phyloP scores from a whole-genome alignment of 2,329 filamentous ascomycete genomes.

The Cercospora sesami region DNA sequence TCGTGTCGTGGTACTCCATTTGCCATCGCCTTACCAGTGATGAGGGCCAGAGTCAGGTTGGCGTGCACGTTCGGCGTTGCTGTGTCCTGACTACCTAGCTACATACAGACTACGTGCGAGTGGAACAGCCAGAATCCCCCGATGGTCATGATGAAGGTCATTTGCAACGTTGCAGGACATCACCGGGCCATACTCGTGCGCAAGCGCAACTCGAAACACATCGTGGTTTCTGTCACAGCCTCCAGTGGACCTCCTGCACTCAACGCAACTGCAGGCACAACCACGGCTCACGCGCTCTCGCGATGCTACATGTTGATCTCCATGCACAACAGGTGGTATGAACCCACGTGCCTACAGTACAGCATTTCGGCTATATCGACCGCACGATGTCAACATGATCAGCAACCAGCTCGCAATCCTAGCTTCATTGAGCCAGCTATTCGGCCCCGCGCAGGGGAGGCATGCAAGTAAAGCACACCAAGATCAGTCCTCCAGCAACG shows the following conservation, averaged over 20 bases:
- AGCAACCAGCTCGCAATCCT: slow-evolving; percentile 4
- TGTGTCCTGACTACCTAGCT: background rate
- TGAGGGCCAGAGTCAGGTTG: background rate
- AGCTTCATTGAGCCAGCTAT: slow-evolving; percentile 3
- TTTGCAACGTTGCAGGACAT: background rate
- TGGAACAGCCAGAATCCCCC: background rate
- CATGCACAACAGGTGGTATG: background rate
- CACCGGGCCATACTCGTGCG: background rate
- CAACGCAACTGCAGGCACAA: background rate
- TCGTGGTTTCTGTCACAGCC: background rate
- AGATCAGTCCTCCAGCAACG: slow-evolving; percentile 1
- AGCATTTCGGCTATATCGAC: background rate
- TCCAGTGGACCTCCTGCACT: background rate
- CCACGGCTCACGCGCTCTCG: background rate
- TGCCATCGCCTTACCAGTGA: background rate
- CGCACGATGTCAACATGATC: slow-evolving; percentile 2
- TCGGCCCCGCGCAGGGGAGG: background rate
- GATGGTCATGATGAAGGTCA: background rate
- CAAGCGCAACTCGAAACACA: background rate
- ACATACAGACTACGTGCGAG: background rate
- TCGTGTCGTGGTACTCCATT: background rate
- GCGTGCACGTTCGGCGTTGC: background rate
- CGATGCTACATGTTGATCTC: background rate
- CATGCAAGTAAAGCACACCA: background rate
- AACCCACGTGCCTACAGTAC: background rate